Conservation (phyloP, 441 rosid genomes). For the Euphorbia schlechtendalii region DNA sequence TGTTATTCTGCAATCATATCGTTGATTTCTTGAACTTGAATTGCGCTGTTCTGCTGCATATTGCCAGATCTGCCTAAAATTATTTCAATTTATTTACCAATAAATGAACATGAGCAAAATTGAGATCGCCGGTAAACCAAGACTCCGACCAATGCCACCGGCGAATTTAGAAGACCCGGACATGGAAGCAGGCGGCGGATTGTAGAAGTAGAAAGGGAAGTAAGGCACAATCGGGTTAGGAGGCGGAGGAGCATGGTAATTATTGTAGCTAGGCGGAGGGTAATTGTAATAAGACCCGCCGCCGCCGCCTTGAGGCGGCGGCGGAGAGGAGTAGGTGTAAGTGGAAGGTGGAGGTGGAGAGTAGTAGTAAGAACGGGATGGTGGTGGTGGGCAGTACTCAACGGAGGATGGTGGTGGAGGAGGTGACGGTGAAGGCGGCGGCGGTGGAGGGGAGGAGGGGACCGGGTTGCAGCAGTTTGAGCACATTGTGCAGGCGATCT, state of each 20-base stretch:
- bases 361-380: constrained; percentile 34
- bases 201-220: constrained; percentile 73
- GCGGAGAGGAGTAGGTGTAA: constrained; percentile 54
- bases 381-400: constrained; percentile 63
- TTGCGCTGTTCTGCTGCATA: neutral
- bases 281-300: constrained; percentile 33
- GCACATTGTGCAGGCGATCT: constrained; percentile 89
- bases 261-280: constrained; percentile 58
- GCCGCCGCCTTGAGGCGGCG: constrained; percentile 39
- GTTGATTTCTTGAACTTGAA: too few relatives aligned
- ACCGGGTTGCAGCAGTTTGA: constrained; percentile 59
- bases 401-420: constrained; percentile 56
- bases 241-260: constrained; percentile 65
- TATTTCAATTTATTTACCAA: constrained; percentile 24
- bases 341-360: constrained; percentile 68
- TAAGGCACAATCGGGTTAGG: constrained; percentile 91
- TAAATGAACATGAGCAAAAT: constrained; percentile 25
- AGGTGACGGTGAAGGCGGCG: constrained; percentile 29
- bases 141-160: constrained; percentile 8
- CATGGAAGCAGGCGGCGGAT: constrained; percentile 51
- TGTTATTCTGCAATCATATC: too few relatives aligned
- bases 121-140: constrained; percentile 3
- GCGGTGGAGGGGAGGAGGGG: constrained; percentile 44
- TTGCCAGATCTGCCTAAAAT: constrained; percentile 48
- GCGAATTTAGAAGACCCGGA: constrained; percentile 21